phyloP scores from a whole-genome alignment of 2,329 filamentous ascomycete genomes.

The Penicillium sp. region DNA sequence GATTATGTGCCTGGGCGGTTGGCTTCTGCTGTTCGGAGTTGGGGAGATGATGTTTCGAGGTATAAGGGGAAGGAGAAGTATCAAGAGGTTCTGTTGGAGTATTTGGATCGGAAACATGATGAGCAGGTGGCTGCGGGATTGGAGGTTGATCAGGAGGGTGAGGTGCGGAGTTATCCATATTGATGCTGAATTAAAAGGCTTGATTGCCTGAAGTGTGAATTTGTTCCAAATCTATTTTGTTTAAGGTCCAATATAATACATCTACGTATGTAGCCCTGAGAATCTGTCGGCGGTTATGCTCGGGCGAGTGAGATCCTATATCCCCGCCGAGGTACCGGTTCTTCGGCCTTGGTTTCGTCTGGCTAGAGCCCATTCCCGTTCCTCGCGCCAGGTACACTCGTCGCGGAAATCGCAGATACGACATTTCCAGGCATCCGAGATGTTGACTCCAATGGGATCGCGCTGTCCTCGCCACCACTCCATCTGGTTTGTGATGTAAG shows the following conservation, averaged over 20 bases:
- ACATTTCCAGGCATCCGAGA: constrained; percentile 90
- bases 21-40: constrained; percentile 76
- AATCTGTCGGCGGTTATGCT: neutral
- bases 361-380: constrained; percentile 62
- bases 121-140: constrained; percentile 71
- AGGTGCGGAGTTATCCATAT: constrained; percentile 64
- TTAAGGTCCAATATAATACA: neutral
- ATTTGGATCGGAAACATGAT: constrained; percentile 71
- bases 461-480: constrained; percentile 85
- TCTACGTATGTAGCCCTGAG: neutral
- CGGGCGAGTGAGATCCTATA: neutral
- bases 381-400: constrained; percentile 73
- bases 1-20: constrained; percentile 75
- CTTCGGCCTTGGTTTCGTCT: constrained; percentile 31
- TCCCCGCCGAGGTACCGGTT: neutral
- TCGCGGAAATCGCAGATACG: constrained; percentile 79
- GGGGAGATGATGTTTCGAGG: constrained; percentile 72
- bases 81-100: constrained; percentile 71
- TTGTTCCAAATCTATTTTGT: neutral
- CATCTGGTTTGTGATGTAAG: constrained; percentile 70
- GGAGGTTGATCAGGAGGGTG: constrained; percentile 62
- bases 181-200: constrained; percentile 18
- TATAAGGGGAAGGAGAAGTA: constrained; percentile 82
- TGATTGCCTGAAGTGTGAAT: neutral
- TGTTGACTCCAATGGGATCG: constrained; percentile 69